phyloP scores from a whole-genome alignment of 2,329 filamentous ascomycete genomes.

The Aspergillus sp. region DNA sequence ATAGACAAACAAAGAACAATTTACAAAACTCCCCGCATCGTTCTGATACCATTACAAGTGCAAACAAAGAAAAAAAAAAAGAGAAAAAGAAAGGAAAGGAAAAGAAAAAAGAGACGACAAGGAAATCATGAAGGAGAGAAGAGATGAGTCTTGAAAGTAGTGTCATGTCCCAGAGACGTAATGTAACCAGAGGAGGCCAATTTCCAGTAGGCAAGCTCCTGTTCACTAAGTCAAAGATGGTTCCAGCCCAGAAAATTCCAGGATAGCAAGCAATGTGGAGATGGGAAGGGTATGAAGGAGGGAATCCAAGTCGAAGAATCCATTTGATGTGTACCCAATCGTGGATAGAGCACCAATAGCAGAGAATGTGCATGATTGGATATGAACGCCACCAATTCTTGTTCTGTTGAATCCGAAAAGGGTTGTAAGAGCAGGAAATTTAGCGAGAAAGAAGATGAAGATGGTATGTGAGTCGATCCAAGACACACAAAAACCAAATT shows the following conservation, averaged over 20 bases:
- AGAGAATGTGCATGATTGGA: neutral
- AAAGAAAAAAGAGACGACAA: neutral
- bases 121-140: neutral
- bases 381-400: neutral
- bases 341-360: neutral
- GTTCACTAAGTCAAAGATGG: conserved; percentile 1
- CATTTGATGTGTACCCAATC: neutral
- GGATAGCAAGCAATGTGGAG: conserved; percentile 2
- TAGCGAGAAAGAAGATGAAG: neutral
- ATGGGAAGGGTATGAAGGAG: neutral
- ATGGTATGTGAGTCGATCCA: neutral
- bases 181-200: neutral
- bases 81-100: neutral
- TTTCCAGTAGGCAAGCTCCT: neutral
- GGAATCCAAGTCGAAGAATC: neutral
- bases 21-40: neutral
- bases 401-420: neutral
- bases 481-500: neutral
- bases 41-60: conserved; percentile 10
- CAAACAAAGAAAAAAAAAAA: conserved; percentile 7
- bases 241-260: conserved; percentile 7
- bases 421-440: neutral
- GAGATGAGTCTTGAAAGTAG: neutral
- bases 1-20: neutral
- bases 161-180: neutral